Evolutionary conservation across 371 early-diverging fungal genomes (phyloP), one percentile per base, ranked within the genome.

Genomic region (Saksenaea vasiformis): DNA sequence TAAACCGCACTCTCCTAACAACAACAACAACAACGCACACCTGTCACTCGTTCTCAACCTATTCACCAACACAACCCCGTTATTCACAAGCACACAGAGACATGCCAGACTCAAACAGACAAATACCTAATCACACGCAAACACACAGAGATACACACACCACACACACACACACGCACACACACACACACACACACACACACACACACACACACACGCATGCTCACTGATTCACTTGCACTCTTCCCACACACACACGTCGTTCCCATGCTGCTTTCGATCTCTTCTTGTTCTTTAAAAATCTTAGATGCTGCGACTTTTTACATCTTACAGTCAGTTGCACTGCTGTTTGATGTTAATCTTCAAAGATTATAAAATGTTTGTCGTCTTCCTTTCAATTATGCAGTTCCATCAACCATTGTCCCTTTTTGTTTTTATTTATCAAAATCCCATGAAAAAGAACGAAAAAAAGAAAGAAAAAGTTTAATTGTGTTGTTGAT

Each of bases 401-500:
- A 31, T 31, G 31, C 4, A 31, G 31, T 31, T 31, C 31, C 31
- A 31, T 31, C 31, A 31, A 31, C 31, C 47, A 3, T 47, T 47
- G 24, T 47, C 47, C 22, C 22, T 19, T 2, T 39, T 39, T 39
- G 3, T 39, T 39, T 39, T 14, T 39, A 5, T 2, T 39, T 39
- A 14, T 14, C 14, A 41, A 14, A 5, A 4, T 41, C 14, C 14
- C 19, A n/a, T 15, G n/a, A 56, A 36, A 28, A 9, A 13, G 28
- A 31, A n/a, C n/a, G n/a, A n/a, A n/a, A n/a, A n/a, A n/a, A n/a
- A n/a, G n/a, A 54, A 54, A 54, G 3, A 19, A 17, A 54, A 54
- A 36, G 39, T 58, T 26, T 58, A 37, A 14, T 37, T 58, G 1
- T 61, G 54, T 37, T 67, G 61, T 26, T 59, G 62, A 19, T 54